Base-by-base conservation (phyloP, 768 basidiomycete genomes). In the Lentinula detonsa region DNA sequence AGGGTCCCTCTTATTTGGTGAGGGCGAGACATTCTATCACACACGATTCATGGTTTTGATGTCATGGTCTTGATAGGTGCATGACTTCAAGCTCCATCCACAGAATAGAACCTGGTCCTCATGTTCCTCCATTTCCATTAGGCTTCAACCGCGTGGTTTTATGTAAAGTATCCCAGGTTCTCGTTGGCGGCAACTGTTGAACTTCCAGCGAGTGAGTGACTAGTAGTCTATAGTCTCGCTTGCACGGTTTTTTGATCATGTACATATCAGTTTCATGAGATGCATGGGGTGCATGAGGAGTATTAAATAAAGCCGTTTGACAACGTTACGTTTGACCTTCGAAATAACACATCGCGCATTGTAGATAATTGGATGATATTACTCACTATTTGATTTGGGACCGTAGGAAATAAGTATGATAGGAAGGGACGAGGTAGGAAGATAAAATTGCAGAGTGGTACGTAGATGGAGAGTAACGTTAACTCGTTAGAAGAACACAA, bases 1-100 rank as follows among this genome's bases (percentile, higher is more conserved):
- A 72, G 21, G 90, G 71, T 75, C 76, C 9, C 70, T 90, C 28
- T 75, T 91, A 39, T 91, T 91, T 66, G 89, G 89, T 89, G 65
- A 35, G 78, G 51, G 23, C 49, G 39, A 56, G 8, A 8, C 18
- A 8, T 11, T 23, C 9, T 49, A 9, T 21, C 11, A 54, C 18
- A 11, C 5, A 13, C 16, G 21, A 18, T 54, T 35, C 18, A 13
- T 39, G 23, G 10, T 53, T 88, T 86, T 65, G 87, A 90, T 68
- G 80, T 90, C 2, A 81, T 84, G 0, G 63, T 86, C 23, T 72
- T 90, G 34, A 67, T 91, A 2, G 87, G 83, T 1, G 78, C 87
- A 3, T 86, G 85, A 66, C 89, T 91, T 28, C 28, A 28, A 28
- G 28, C 28, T 28, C 28, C 4, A 28, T 28, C 28, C 28, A 28